A percentile compares a stretch with the other conserved stretches of the same genome.
Conservation (phyloP, 805 yeast species). For the Barnettozyma californica region DNA sequence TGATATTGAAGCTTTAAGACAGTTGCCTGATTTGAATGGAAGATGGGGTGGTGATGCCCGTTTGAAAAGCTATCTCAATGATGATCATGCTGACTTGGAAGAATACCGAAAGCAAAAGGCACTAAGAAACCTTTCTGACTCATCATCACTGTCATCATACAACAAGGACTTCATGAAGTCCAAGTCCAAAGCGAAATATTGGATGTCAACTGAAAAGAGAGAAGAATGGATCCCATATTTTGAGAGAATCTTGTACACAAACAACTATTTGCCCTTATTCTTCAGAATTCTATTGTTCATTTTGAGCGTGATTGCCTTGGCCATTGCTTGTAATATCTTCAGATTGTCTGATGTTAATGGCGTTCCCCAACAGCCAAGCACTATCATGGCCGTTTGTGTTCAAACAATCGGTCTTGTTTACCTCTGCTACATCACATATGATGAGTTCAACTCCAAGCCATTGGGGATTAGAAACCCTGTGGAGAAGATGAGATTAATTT, state of each 20-base stretch:
- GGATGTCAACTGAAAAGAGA: conserved; percentile 61
- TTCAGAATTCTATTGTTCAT: conserved; percentile 57
- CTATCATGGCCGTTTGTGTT: conserved; percentile 87
- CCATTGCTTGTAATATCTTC: conserved; percentile 59
- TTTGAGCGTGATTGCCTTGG: conserved; percentile 65
- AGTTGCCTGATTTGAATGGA: conserved; percentile 39
- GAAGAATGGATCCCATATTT: conserved; percentile 61
- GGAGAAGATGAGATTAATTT: conserved; percentile 73
- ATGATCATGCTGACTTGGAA: conserved; percentile 23
- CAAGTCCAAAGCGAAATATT: conserved; percentile 55
- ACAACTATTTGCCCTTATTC: conserved; percentile 76
- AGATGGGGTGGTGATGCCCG: conserved; percentile 73
- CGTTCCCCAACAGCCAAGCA: conserved; percentile 75
- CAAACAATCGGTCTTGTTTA: conserved; percentile 75
- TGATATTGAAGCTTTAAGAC: conserved; percentile 22
- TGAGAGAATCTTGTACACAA: conserved; percentile 54
- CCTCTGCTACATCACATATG: conserved; percentile 75
- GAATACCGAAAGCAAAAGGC: conserved; percentile 3
- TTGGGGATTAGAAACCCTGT: conserved; percentile 82
- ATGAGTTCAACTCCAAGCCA: conserved; percentile 90
- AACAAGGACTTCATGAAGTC: conserved; percentile 34
- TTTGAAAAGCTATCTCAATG: conserved; percentile 44
- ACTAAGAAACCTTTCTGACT: not conserved
- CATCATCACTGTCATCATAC: conserved; percentile 7
- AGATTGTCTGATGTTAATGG: conserved; percentile 30